Evolutionary conservation across 192 early-diverging fungal genomes (phyloP).

Genomic region (Entophlyctis luteolus): DNA sequence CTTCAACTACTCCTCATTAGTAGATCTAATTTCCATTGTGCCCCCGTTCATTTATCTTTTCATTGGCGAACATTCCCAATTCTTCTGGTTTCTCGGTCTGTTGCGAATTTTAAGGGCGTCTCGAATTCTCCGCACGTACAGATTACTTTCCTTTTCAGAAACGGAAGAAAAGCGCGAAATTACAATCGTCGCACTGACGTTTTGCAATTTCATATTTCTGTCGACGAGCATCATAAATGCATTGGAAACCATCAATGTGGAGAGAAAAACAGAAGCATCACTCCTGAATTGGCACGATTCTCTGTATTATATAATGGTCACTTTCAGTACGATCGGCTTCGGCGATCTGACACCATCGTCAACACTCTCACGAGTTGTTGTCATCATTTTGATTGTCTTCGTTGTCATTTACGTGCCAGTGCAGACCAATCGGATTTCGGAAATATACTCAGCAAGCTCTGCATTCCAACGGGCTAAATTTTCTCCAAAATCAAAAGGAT

Average conservation of each 20-base stretch:
- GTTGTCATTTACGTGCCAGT: constrained; percentile 51
- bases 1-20: constrained; percentile 43
- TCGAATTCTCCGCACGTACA: constrained; percentile 49
- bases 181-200: constrained; percentile 44
- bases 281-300: constrained; percentile 51
- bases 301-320: constrained; percentile 58
- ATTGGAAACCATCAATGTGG: constrained; percentile 37
- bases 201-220: constrained; percentile 55
- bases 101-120: constrained; percentile 51
- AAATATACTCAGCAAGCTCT: constrained; percentile 44
- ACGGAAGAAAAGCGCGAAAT: constrained; percentile 52
- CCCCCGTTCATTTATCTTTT: constrained; percentile 53
- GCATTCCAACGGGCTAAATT: constrained; percentile 48
- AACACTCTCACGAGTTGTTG: constrained; percentile 44
- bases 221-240: constrained; percentile 54
- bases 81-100: constrained; percentile 53
- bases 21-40: constrained; percentile 53
- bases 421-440: constrained; percentile 48
- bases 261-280: constrained; percentile 9
- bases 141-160: constrained; percentile 47
- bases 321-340: constrained; percentile 55
- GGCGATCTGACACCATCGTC: constrained; percentile 52
- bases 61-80: constrained; percentile 39
- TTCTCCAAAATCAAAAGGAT: constrained; percentile 1
- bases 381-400: constrained; percentile 52